Percentiles rank a stretch among this genome's conserved stretches.
These are phyloP conservation scores for Yamadazyma jaroonii DNA, from an alignment of 1,139 yeast genomes.

Conservation along the genomic window DNA sequence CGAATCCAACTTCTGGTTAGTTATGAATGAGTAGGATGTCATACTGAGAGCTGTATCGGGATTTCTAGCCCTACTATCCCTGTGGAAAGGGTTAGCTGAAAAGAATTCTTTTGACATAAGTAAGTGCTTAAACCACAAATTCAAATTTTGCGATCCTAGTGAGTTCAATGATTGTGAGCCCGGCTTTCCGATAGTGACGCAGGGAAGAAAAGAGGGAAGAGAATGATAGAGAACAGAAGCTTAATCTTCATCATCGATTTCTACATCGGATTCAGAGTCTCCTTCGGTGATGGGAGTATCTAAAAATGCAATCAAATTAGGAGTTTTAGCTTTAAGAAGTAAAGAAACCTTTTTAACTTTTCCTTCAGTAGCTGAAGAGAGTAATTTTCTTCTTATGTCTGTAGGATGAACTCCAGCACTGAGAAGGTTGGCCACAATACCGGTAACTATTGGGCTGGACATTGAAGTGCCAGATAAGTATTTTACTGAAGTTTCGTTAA, in stretches of 20 bases:
- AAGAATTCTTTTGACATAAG: conserved; percentile 10
- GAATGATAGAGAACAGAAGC: neutral
- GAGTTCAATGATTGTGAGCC: neutral
- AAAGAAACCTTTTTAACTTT: conserved; percentile 35
- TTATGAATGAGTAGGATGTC: too few relatives aligned
- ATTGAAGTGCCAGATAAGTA: conserved; percentile 80
- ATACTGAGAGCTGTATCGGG: conserved; percentile 27
- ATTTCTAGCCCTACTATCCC: conserved; percentile 35
- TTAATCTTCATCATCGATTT: conserved; percentile 14
- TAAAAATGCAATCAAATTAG: conserved; percentile 35
- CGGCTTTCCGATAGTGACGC: too few relatives aligned
- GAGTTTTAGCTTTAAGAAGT: conserved; percentile 30
- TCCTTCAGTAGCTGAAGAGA: conserved; percentile 32
- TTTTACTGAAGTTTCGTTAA: conserved; percentile 27
- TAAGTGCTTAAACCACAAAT: conserved; percentile 3
- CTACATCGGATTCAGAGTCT: conserved; percentile 9
- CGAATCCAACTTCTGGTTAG: too few relatives aligned
- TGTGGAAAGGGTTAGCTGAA: conserved; percentile 5
- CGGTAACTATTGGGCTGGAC: conserved; percentile 82
- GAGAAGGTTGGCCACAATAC: conserved; percentile 60
- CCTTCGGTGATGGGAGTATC: conserved; percentile 11
- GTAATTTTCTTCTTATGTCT: conserved; percentile 38
- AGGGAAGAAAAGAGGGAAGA: too few relatives aligned
- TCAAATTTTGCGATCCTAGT: neutral
- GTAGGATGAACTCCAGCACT: conserved; percentile 53